Percentiles rank a stretch among this genome's conserved stretches.
Conservation (phyloP, 768 basidiomycete genomes). For the Psilocybe subaeruginosa region DNA sequence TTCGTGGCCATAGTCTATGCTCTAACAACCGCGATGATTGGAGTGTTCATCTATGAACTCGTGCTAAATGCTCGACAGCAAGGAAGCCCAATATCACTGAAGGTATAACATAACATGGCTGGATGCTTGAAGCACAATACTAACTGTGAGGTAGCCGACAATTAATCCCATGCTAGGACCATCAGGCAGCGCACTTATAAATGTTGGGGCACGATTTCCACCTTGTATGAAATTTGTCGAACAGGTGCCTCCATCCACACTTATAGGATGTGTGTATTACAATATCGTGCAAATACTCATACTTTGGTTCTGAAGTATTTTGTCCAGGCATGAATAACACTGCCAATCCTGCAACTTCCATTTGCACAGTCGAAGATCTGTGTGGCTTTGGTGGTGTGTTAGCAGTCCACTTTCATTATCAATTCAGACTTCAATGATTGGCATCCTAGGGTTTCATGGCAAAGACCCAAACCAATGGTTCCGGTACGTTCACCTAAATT, state of each 20-base stretch:
- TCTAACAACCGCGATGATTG: constrained; percentile 68
- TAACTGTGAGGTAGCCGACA: constrained; percentile 51
- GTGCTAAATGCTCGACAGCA: constrained; percentile 75
- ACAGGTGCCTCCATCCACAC: constrained; percentile 54
- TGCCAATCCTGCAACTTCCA: constrained; percentile 67
- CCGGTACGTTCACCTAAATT: constrained; percentile 27
- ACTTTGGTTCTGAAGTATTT: constrained; percentile 1
- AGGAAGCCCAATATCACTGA: constrained; percentile 85
- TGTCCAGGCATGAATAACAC: constrained; percentile 80
- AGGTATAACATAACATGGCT: constrained; percentile 44
- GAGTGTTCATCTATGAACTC: constrained; percentile 83
- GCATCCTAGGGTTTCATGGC: constrained; percentile 39
- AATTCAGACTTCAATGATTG: no score
- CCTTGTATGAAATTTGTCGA: constrained; percentile 85
- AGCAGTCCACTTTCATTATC: background rate
- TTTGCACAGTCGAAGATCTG: constrained; percentile 79
- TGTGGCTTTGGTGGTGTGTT: constrained; percentile 84
- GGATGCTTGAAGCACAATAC: background rate
- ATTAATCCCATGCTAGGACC: constrained; percentile 94
- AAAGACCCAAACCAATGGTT: constrained; percentile 52
- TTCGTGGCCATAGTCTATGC: constrained; percentile 52
- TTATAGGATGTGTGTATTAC: constrained; percentile 57
- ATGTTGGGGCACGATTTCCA: constrained; percentile 89
- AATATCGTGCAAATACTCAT: background rate
- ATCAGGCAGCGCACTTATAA: constrained; percentile 79